Evolutionary conservation across 2,329 filamentous ascomycete genomes (phyloP).

Genomic region (Byssoonygena ceratinophila): DNA sequence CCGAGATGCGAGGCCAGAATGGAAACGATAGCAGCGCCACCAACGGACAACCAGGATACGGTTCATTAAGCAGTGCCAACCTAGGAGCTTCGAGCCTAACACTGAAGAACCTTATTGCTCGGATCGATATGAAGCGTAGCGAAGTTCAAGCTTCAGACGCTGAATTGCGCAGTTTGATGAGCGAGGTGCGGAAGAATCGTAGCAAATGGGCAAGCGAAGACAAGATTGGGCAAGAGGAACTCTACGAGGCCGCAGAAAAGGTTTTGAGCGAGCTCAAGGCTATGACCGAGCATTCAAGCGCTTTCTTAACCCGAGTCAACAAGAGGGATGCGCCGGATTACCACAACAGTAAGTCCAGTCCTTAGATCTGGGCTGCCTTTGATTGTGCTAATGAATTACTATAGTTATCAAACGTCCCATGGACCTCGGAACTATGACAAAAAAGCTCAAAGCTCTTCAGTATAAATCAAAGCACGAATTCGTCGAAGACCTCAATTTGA

Average conservation of each 20-base stretch:
- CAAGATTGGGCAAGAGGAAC: constrained; percentile 90
- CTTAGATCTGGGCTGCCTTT: neutral
- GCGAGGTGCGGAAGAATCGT: constrained; percentile 91
- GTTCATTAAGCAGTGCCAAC: constrained; percentile 85
- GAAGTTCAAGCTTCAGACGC: constrained; percentile 86
- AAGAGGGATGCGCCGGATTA: constrained; percentile 97
- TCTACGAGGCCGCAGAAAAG: constrained; percentile 94
- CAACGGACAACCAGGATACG: constrained; percentile 57
- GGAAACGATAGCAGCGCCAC: constrained; percentile 44
- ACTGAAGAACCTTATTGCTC: constrained; percentile 89
- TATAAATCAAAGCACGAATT: constrained; percentile 93
- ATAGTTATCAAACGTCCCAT: constrained; percentile 89
- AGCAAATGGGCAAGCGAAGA: constrained; percentile 99
- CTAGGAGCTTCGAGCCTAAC: constrained; percentile 91
- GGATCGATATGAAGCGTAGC: constrained; percentile 86
- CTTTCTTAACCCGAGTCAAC: constrained; percentile 86
- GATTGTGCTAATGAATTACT: constrained; percentile 7
- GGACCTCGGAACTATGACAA: constrained; percentile 96
- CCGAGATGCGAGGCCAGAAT: constrained; percentile 66
- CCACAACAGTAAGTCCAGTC: constrained; percentile 59
- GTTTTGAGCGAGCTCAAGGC: constrained; percentile 95
- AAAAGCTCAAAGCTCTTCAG: constrained; percentile 72
- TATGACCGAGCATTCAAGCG: constrained; percentile 93
- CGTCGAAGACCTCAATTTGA: constrained; percentile 81
- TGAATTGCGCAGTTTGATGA: constrained; percentile 84